Percentiles rank a stretch among this genome's conserved stretches.
Evolutionary conservation across 2,329 filamentous ascomycete species (phyloP).

Genomic region (Thelonectria olida): DNA sequence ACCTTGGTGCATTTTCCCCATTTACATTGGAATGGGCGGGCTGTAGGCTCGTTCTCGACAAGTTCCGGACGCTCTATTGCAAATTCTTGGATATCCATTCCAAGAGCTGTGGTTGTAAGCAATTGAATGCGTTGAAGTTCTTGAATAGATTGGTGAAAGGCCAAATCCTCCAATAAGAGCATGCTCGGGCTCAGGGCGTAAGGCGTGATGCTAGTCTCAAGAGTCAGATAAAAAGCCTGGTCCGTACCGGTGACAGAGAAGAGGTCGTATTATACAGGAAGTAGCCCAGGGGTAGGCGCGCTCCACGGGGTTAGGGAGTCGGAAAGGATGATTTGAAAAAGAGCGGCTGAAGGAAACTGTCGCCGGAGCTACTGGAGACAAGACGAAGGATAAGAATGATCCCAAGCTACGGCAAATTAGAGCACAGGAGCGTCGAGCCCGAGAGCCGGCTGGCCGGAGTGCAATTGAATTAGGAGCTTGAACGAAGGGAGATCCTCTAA

Average conservation of each 20-base stretch:
- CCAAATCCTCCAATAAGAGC: constrained; percentile 4
- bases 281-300: constrained; percentile 11
- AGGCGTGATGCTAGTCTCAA: neutral
- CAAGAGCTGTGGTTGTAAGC: neutral
- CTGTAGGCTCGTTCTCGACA: constrained; percentile 69
- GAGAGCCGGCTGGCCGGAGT: constrained; percentile 5
- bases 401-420: constrained; percentile 1
- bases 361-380: constrained; percentile 13
- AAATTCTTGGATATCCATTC: constrained; percentile 3
- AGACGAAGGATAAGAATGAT: constrained; percentile 12
- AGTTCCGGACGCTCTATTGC: constrained; percentile 70
- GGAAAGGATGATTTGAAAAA: constrained; percentile 18
- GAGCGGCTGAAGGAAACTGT: constrained; percentile 19
- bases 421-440: neutral
- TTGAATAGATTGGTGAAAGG: neutral
- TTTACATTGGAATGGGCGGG: constrained; percentile 71
- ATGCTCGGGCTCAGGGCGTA: constrained; percentile 12
- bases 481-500: neutral
- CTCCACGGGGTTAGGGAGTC: constrained; percentile 24
- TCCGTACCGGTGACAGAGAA: neutral
- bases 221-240: neutral
- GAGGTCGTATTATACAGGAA: neutral
- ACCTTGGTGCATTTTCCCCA: constrained; percentile 72
- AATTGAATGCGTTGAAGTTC: too few species aligned
- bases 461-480: constrained; percentile 1